Evolutionary conservation across 177 flowering plant genomes (phyloP).

Genomic region (Vitis hybrid): DNA sequence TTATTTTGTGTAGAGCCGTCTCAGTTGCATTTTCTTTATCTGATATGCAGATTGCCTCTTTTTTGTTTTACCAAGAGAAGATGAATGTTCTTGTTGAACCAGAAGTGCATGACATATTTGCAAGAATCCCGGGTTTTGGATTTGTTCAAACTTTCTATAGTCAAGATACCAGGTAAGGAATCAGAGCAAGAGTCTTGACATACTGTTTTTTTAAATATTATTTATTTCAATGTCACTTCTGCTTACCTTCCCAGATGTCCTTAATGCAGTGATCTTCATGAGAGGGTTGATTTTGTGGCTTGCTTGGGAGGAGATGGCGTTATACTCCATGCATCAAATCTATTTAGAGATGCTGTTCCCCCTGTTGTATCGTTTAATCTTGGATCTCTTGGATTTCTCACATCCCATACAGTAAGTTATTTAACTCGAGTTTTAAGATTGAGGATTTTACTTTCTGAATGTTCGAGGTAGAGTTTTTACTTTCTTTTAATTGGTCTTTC

Average conservation of each 20-base stretch:
- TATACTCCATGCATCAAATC: constrained; percentile 93
- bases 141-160: constrained; percentile 95
- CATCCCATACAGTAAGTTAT: constrained; percentile 78
- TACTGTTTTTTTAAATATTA: background rate
- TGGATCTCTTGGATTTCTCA: constrained; percentile 97
- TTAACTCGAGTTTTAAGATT: constrained; percentile 8
- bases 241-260: constrained; percentile 6
- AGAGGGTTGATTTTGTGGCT: constrained; percentile 94
- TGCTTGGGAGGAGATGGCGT: constrained; percentile 99
- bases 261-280: constrained; percentile 85
- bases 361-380: constrained; percentile 98
- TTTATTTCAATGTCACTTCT: constrained; percentile 4
- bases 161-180: constrained; percentile 85
- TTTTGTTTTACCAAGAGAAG: constrained; percentile 85
- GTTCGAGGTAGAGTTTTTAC: background rate
- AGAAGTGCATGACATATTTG: constrained; percentile 95
- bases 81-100: constrained; percentile 99
- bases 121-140: constrained; percentile 98
- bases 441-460: background rate
- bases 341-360: constrained; percentile 92
- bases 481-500: background rate
- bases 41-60: constrained; percentile 74
- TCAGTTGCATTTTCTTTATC: constrained; percentile 7
- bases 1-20: background rate
- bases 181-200: background rate